These are phyloP conservation scores for Dioscorea alata DNA, from an alignment of 106 monocot genomes.

Conservation along the genomic window DNA sequence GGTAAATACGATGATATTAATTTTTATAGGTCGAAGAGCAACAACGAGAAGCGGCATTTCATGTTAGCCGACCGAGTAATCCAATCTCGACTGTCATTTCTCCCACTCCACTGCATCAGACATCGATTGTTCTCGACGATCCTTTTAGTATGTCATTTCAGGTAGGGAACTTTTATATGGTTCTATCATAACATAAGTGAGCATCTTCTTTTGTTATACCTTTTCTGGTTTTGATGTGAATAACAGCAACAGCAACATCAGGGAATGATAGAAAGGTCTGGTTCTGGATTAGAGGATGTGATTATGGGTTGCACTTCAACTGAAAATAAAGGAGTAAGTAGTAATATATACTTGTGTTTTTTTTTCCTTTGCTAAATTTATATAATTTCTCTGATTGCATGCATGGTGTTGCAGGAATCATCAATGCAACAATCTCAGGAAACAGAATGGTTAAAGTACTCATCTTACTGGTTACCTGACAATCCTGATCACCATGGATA, in stretches of 20 bases:
- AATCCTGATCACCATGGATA: constrained; percentile 91
- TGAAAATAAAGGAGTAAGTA: background rate
- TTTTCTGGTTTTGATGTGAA: background rate
- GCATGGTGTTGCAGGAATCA: constrained; percentile 53
- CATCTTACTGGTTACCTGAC: constrained; percentile 85
- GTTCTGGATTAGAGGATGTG: background rate
- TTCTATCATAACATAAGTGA: background rate
- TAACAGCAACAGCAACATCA: background rate
- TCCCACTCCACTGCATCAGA: background rate
- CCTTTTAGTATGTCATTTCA: background rate
- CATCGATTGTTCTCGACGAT: background rate
- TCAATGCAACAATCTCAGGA: constrained; percentile 57
- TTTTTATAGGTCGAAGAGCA: no score
- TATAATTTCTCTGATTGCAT: background rate
- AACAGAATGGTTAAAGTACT: constrained; percentile 83
- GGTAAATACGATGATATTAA: no score
- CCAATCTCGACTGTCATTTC: no score
- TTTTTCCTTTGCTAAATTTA: background rate
- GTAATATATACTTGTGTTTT: background rate
- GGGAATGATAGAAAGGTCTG: background rate
- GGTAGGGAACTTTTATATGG: background rate
- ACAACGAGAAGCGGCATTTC: no score
- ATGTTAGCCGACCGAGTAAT: no score
- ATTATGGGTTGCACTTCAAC: background rate
- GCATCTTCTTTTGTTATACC: background rate